Evolutionary conservation across 1,284 basidiomycete genomes (phyloP).

Genomic region (Ceratobasidium sp.): DNA sequence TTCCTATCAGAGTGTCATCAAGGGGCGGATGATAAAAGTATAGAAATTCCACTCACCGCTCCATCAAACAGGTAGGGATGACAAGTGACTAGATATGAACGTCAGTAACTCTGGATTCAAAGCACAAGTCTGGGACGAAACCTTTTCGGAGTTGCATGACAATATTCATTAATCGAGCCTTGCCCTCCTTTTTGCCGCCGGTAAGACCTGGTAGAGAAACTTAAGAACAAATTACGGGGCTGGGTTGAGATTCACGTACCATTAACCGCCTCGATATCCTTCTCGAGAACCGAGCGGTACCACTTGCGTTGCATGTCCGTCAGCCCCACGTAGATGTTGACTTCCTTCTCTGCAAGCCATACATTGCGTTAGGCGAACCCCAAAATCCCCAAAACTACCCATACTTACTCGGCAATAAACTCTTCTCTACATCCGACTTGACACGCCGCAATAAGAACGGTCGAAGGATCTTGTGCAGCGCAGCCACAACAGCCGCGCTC

Average conservation of each 20-base stretch:
- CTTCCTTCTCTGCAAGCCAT: constrained; percentile 86
- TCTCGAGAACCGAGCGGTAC: constrained; percentile 96
- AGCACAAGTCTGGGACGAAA: neutral
- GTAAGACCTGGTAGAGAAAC: constrained; percentile 69
- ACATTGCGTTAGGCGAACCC: neutral
- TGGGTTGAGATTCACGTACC: constrained; percentile 59
- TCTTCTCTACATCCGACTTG: constrained; percentile 98
- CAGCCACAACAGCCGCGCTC: constrained; percentile 94
- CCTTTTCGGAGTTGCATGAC: constrained; percentile 95
- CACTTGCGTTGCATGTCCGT: constrained; percentile 99
- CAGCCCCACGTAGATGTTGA: constrained; percentile 98
- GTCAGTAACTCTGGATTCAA: neutral
- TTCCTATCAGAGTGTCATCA: constrained; percentile 64
- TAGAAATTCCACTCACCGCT: constrained; percentile 63
- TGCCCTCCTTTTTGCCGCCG: constrained; percentile 95
- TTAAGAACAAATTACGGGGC: neutral
- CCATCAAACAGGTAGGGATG: constrained; percentile 90
- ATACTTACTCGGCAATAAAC: constrained; percentile 83
- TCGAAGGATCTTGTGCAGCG: constrained; percentile 95
- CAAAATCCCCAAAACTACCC: neutral
- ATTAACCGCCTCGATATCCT: constrained; percentile 99
- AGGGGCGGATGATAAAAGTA: neutral
- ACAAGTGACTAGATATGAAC: constrained; percentile 67
- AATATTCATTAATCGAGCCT: constrained; percentile 97
- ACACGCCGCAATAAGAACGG: constrained; percentile 96